phyloP scores from a whole-genome alignment of 768 basidiomycete genomes.

The Mrakia frigida region DNA sequence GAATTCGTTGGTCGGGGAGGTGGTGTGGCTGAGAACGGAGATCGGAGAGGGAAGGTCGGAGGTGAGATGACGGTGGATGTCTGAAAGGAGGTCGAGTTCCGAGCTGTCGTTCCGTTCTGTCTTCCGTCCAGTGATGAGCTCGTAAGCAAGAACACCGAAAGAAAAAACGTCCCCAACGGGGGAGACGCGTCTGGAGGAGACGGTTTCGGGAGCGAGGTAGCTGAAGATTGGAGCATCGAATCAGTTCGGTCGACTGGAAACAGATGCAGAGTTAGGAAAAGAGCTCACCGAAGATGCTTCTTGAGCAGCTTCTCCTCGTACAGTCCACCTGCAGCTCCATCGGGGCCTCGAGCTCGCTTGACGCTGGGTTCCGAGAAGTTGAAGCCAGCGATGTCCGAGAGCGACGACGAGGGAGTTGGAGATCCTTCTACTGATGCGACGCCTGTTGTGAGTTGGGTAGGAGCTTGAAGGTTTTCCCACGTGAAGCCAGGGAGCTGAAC shows the following conservation, averaged over 20 bases:
- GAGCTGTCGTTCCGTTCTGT: slow-evolving; percentile 33
- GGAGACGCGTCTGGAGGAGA: neutral
- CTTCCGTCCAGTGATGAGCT: slow-evolving; percentile 36
- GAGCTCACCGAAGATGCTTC: slow-evolving; percentile 18
- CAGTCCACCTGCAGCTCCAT: neutral
- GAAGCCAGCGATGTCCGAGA: neutral
- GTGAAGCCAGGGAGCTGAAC: slow-evolving; percentile 8
- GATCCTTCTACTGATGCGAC: neutral
- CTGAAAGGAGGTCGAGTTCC: slow-evolving; percentile 35
- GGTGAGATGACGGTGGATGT: slow-evolving; percentile 37
- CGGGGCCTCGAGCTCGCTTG: neutral
- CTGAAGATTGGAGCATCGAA: no score
- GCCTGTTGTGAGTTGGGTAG: neutral
- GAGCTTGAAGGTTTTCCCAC: neutral
- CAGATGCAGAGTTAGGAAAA: no score
- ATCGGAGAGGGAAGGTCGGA: neutral
- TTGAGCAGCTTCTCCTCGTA: slow-evolving; percentile 16
- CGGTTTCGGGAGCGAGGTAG: slow-evolving; percentile 20
- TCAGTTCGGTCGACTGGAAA: no score
- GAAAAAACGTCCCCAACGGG: slow-evolving; percentile 37
- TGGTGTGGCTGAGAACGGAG: neutral
- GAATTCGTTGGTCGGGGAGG: neutral
- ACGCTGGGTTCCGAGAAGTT: neutral
- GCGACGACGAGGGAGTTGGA: neutral
- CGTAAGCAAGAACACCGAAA: slow-evolving; percentile 39